Base-by-base conservation (phyloP, 306 rosid species). In the Quercus engelmannii region DNA sequence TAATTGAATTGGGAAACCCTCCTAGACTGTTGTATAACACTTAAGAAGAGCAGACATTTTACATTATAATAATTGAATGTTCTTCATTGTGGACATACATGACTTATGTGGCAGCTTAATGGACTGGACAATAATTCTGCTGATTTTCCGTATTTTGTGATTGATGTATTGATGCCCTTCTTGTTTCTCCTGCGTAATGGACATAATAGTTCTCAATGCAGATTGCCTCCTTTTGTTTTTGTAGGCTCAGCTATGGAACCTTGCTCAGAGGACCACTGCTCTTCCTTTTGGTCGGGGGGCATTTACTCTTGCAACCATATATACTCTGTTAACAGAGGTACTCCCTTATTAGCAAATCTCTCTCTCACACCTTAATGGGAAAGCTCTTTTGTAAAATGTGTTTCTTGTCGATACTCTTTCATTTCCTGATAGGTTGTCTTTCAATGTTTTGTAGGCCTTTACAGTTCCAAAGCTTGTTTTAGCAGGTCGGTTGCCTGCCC, bases 241-340 rank as follows among this genome's bases (percentile, higher is more conserved):
- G 63, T 81, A 92, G 99, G 90, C 99, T 83, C 99, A 90, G 79
- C 81, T 94, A 65, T 94, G 99, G 99, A 90, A 94, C 78, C 91
- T 94, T 79, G 99, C 99, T 33, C 99, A 94, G 81, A 88, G 99
- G 84, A 94, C 99, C 76, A 92, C 97, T 74, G 84, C 97, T 75
- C 97, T 94, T 84, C 95, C 99, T 78, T 83, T 94, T 65, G 99
- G 99, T 74, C 99, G 97, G 65, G 99, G 97, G 80, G 99, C 99
- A 71, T 94, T 94, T 83, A 94, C 99, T 54, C 97, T 94, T 41
- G 99, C 97, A 58, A 91, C 99, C 41, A 92, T 94, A 86, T 87
- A 91, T 83, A 94, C 99, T 74, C 99, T 94, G 76, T 83, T 94
- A 82, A 94, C 99, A 18, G 99, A 94, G 99, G 99, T 92, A 74